Conservation (phyloP, 2,329 filamentous ascomycete genomes). For the Pseudonectria buxi region DNA sequence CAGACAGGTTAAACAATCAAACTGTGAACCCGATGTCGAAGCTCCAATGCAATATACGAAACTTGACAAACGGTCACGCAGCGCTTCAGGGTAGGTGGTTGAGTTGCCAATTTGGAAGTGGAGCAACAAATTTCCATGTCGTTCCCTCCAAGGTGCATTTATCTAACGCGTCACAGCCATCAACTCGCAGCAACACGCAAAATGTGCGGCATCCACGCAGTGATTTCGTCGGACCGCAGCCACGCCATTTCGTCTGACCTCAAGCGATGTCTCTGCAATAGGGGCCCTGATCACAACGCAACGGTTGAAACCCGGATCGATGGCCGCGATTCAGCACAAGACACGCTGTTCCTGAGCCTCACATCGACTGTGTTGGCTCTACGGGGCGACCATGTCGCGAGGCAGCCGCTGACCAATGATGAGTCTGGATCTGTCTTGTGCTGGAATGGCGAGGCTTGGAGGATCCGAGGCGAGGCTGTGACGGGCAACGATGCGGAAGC, state of each 20-base stretch:
- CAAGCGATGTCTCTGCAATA: constrained; percentile 42
- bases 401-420: constrained; percentile 63
- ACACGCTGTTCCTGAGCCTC: constrained; percentile 49
- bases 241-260: constrained; percentile 29
- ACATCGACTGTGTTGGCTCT: constrained; percentile 84
- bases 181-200: constrained; percentile 9
- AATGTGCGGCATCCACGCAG: constrained; percentile 58
- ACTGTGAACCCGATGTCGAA: too few species aligned
- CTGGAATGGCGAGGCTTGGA: constrained; percentile 98
- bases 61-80: background rate
- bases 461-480: constrained; percentile 52
- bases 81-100: background rate
- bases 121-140: background rate
- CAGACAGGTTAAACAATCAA: too few species aligned
- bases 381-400: constrained; percentile 64
- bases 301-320: constrained; percentile 28
- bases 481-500: constrained; percentile 69
- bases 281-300: constrained; percentile 54
- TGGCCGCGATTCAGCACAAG: constrained; percentile 11
- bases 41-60: too few species aligned
- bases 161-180: constrained; percentile 7
- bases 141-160: constrained; percentile 1
- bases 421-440: constrained; percentile 63
- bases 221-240: constrained; percentile 33
- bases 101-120: background rate